These are phyloP conservation scores for Takakia lepidozioides DNA, from an alignment of 225 moss, liverwort and hornwort species.

Conservation along the genomic window DNA sequence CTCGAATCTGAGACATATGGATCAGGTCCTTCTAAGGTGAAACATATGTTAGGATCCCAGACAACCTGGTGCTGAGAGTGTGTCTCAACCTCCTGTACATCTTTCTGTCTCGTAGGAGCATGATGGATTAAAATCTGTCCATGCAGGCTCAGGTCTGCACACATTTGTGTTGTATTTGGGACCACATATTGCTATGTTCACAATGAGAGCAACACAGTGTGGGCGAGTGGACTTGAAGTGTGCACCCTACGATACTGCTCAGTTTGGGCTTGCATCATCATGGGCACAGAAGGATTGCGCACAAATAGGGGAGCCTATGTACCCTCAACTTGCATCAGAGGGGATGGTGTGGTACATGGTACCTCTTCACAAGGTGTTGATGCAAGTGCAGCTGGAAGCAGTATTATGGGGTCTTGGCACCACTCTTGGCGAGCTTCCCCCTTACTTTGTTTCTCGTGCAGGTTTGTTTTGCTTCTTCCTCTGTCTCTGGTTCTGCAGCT, in stretches of 20 bases:
- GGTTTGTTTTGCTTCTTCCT: slow-evolving; percentile 10
- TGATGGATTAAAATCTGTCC: background rate
- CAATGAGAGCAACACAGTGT: slow-evolving; percentile 63
- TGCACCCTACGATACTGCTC: slow-evolving; percentile 74
- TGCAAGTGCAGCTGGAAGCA: slow-evolving; percentile 85
- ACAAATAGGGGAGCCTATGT: slow-evolving; percentile 45
- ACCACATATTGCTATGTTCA: slow-evolving; percentile 79
- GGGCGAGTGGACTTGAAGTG: slow-evolving; percentile 87
- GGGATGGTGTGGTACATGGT: slow-evolving; percentile 57
- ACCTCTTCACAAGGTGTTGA: slow-evolving; percentile 56
- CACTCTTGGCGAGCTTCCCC: slow-evolving; percentile 86
- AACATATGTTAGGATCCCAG: too few species aligned
- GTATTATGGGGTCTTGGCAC: slow-evolving; percentile 86
- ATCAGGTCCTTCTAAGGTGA: too few species aligned
- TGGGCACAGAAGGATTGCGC: slow-evolving; percentile 69
- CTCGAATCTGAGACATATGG: too few species aligned
- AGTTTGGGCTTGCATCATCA: slow-evolving; percentile 68
- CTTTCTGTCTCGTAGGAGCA: too few species aligned
- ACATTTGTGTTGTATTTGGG: slow-evolving; percentile 84
- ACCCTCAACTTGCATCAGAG: slow-evolving; percentile 52
- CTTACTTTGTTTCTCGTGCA: slow-evolving; percentile 84
- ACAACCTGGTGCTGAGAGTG: too few species aligned
- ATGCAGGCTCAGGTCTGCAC: slow-evolving; percentile 71
- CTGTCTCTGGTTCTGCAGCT: too few species aligned
- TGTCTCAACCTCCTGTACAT: too few species aligned